Base-by-base conservation (phyloP, 331 rosid genomes). In the Malus hybrid region DNA sequence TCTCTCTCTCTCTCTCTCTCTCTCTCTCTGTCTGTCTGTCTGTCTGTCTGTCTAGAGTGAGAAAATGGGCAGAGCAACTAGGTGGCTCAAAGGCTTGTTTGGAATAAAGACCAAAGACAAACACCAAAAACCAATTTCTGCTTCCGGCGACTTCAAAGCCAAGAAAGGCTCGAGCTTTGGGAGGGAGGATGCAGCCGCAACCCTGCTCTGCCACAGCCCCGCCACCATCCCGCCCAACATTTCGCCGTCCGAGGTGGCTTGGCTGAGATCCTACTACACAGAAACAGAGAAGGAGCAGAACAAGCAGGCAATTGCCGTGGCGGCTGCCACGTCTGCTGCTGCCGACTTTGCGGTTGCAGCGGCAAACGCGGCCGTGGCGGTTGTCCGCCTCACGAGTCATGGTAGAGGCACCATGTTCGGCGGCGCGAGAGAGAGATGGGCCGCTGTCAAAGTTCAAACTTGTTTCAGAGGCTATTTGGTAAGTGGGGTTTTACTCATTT, bases 271-370 rank as follows among this genome's bases (percentile, higher is more conserved):
- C 0, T 80, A 75, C 83, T 83, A 78, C 87, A 73, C 76, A 0
- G 86, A 93, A 76, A 80, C 91, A 61, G 97, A 86, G 76, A 83
- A 82, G 60, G 95, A 93, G 50, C 95, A 89, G 81, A 93, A 71
- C 88, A 89, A 89, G 86, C 98, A 93, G 10, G 98, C 98, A 10
- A 86, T 90, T 67, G 98, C 98, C 1, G 98, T 93, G 8, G 98
- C 97, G 0, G 95, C 95, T 0, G 97, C 97, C 42, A 89, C 98
- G 0, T 92, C 98, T 0, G 97, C 96, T 0, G 98, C 96, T 0
- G 98, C 98, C 0, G 95, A 93, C 46, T 96, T 96, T 0, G 98
- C 98, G 0, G 97, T 90, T 3, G 95, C 93, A 1, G 97, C 97
- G 0, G 93, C 98, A 1, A 91, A 93, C 24, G 98, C 98, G 2